Conservation (phyloP, 208 protist genomes). For the Kentomonas sorsogonicus region DNA sequence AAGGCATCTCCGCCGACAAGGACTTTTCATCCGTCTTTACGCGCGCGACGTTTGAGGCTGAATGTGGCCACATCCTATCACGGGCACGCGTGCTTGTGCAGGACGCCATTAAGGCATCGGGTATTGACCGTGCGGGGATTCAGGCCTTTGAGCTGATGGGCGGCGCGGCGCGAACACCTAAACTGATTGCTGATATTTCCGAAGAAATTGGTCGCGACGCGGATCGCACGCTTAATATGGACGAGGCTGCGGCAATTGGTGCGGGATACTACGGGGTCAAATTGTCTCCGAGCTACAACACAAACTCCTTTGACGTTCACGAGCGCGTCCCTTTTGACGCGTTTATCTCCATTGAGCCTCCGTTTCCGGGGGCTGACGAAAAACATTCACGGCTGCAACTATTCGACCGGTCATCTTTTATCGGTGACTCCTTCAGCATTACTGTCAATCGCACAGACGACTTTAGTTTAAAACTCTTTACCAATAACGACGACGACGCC, state of each 20-base stretch:
- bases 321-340: slow-evolving; percentile 51
- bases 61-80: slow-evolving; percentile 73
- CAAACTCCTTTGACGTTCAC: slow-evolving; percentile 62
- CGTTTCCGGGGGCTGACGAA: too few relatives aligned
- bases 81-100: slow-evolving; percentile 45
- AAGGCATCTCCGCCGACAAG: slow-evolving; percentile 77
- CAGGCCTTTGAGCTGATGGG: slow-evolving; percentile 88
- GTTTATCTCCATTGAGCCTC: slow-evolving; percentile 41
- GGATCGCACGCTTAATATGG: slow-evolving; percentile 87
- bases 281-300: slow-evolving; percentile 69
- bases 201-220: slow-evolving; percentile 43
- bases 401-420: too few relatives aligned
- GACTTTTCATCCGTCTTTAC: slow-evolving; percentile 78
- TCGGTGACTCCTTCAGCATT: slow-evolving; percentile 52
- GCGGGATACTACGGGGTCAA: slow-evolving; percentile 81
- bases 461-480: slow-evolving; percentile 57
- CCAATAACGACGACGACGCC: slow-evolving; percentile 2
- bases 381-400: too few relatives aligned
- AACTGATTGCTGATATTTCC: slow-evolving; percentile 73
- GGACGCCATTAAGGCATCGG: slow-evolving; percentile 38
- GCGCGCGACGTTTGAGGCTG: slow-evolving; percentile 78
- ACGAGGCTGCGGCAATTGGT: slow-evolving; percentile 85
- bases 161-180: slow-evolving; percentile 76
- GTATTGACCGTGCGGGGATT: slow-evolving; percentile 35
- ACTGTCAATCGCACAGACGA: slow-evolving; percentile 73